These are phyloP conservation scores for Puccinia coronata DNA, from an alignment of 1,284 basidiomycete species.

Conservation along the genomic window DNA sequence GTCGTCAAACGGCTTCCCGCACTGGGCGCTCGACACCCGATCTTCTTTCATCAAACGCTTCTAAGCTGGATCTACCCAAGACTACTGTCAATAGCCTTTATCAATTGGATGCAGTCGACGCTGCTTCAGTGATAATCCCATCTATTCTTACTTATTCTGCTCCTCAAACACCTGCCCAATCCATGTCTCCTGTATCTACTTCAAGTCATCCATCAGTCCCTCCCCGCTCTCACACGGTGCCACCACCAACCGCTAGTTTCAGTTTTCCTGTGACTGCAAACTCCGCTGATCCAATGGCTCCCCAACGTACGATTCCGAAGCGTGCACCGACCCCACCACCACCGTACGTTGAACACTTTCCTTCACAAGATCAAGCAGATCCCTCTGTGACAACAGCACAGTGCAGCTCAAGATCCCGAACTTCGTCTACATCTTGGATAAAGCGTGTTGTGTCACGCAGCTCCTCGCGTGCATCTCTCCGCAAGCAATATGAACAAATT, in stretches of 20 bases:
- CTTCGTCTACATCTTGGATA: slow-evolving; percentile 40
- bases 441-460: slow-evolving; percentile 30
- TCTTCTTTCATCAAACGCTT: slow-evolving; percentile 13
- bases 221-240: slow-evolving; percentile 8
- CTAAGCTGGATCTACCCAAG: slow-evolving; percentile 10
- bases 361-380: slow-evolving; percentile 2
- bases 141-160: slow-evolving; percentile 14
- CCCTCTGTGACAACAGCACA: neutral
- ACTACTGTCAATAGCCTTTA: slow-evolving; percentile 12
- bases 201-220: neutral
- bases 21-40: slow-evolving; percentile 13
- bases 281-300: neutral
- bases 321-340: slow-evolving; percentile 21
- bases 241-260: slow-evolving; percentile 4
- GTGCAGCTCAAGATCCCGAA: slow-evolving; percentile 15
- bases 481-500: slow-evolving; percentile 38
- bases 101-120: slow-evolving; percentile 2
- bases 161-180: neutral
- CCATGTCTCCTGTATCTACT: slow-evolving; percentile 12
- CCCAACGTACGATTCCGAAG: slow-evolving; percentile 12
- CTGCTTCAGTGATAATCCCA: slow-evolving; percentile 1
- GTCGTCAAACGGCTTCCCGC: slow-evolving; percentile 3
- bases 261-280: neutral
- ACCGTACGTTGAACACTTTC: slow-evolving; percentile 15
- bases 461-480: slow-evolving; percentile 34